These are phyloP conservation scores for Plasmodium relictum DNA, from an alignment of 169 alveolate genomes.

Conservation along the genomic window DNA sequence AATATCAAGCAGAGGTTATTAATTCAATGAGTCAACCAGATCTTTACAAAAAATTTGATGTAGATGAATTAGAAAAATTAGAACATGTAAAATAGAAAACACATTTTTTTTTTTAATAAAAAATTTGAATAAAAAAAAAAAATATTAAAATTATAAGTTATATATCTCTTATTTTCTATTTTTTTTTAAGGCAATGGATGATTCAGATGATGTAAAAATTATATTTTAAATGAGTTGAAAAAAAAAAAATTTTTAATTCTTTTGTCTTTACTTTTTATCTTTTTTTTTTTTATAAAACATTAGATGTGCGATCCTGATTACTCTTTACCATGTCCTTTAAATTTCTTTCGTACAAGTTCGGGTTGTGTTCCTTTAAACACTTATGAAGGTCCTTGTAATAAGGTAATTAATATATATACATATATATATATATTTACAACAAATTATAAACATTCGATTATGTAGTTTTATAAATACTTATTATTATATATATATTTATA, in stretches of 20 bases:
- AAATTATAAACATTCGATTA: neutral
- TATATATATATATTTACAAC: neutral
- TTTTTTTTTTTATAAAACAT: conserved; percentile 1
- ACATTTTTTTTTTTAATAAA: too few relatives aligned
- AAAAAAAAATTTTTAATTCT: neutral
- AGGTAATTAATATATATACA: conserved; percentile 10
- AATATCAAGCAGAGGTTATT: conserved; percentile 67
- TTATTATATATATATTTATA: too few relatives aligned
- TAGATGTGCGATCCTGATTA: conserved; percentile 51
- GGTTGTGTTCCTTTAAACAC: conserved; percentile 59
- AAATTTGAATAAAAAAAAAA: neutral
- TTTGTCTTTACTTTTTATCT: neutral
- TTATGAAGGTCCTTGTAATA: conserved; percentile 61
- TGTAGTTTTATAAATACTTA: too few relatives aligned
- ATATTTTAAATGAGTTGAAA: neutral
- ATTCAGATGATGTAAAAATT: conserved; percentile 18
- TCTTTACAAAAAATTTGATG: conserved; percentile 48
- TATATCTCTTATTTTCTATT: conserved; percentile 9
- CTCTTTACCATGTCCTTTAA: conserved; percentile 59
- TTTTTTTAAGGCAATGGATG: conserved; percentile 36
- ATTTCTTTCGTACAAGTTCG: conserved; percentile 61
- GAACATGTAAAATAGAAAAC: conserved; percentile 24
- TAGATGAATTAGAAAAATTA: conserved; percentile 43
- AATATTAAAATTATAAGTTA: neutral
- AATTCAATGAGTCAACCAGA: conserved; percentile 44